Conservation (phyloP, 2,329 filamentous ascomycete genomes). For the Verticillium isaacii region DNA sequence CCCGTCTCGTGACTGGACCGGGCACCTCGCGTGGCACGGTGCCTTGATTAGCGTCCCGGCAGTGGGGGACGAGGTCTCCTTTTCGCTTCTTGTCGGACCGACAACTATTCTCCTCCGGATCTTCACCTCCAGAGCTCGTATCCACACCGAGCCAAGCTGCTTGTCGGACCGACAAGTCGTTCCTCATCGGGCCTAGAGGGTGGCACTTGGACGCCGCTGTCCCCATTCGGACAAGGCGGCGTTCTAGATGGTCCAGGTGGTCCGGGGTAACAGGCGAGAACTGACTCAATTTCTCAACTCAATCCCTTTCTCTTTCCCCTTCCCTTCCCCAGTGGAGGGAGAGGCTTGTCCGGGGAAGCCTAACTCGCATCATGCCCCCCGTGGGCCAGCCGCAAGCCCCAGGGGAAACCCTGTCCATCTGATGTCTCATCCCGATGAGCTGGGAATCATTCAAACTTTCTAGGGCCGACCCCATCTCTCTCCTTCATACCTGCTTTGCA, state of each 20-base stretch:
- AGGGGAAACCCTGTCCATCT: not conserved
- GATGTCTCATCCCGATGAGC: not conserved
- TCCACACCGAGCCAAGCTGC: not conserved
- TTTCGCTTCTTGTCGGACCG: not conserved
- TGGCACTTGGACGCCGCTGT: not conserved
- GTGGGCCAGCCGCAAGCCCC: not conserved
- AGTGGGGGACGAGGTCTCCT: not conserved
- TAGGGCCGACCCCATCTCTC: not conserved
- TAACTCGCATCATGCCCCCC: not conserved
- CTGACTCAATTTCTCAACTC: not conserved
- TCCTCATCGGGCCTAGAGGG: not conserved
- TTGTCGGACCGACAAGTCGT: not conserved
- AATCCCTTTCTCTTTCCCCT: not conserved
- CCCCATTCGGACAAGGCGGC: not conserved
- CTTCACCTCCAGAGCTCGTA: not conserved
- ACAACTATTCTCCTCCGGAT: not conserved
- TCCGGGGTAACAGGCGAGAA: not conserved
- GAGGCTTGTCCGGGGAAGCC: not conserved
- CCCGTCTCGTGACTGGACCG: not conserved
- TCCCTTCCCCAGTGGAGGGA: not conserved
- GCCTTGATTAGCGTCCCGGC: not conserved
- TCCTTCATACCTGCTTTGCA: not conserved
- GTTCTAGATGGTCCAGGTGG: not conserved
- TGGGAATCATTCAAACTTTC: not conserved
- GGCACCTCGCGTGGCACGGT: not conserved